Evolutionary conservation across 2,329 filamentous ascomycete species (phyloP).

Genomic region (Fusarium buharicum): DNA sequence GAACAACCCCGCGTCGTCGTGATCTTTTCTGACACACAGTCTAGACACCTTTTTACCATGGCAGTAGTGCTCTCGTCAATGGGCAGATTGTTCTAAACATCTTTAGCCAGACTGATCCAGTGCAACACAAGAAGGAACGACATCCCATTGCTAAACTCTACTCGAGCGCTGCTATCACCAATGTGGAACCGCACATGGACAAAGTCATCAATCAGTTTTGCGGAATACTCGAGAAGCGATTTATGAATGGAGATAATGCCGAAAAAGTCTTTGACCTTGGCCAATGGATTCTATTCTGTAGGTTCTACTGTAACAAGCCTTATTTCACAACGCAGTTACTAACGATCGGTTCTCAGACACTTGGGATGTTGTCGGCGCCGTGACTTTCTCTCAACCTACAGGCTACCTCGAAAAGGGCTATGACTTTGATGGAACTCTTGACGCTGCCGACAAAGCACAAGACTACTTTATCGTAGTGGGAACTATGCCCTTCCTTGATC

Average conservation of each 20-base stretch:
- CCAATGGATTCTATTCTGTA: conserved; percentile 56
- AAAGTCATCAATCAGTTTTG: conserved; percentile 48
- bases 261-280: conserved; percentile 51
- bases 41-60: conserved; percentile 44
- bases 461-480: conserved; percentile 48
- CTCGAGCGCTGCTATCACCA: conserved; percentile 28
- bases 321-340: not conserved
- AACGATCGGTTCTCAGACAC: conserved; percentile 32
- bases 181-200: conserved; percentile 46
- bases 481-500: conserved; percentile 50
- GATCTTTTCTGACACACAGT: not conserved
- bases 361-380: conserved; percentile 56
- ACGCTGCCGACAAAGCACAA: conserved; percentile 46
- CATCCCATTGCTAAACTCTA: conserved; percentile 47
- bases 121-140: conserved; percentile 36
- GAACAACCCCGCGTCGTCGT: not conserved
- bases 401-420: conserved; percentile 54
- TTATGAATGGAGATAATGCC: conserved; percentile 42
- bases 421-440: conserved; percentile 54
- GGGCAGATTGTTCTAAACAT: conserved; percentile 43
- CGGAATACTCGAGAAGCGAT: conserved; percentile 48
- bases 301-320: conserved; percentile 11
- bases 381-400: conserved; percentile 55
- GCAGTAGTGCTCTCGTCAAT: conserved; percentile 42
- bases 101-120: conserved; percentile 42